Percentiles rank a stretch among this genome's conserved stretches.
Evolutionary conservation across 2,329 filamentous ascomycete species (phyloP).

Genomic region (Xylaria sp.): DNA sequence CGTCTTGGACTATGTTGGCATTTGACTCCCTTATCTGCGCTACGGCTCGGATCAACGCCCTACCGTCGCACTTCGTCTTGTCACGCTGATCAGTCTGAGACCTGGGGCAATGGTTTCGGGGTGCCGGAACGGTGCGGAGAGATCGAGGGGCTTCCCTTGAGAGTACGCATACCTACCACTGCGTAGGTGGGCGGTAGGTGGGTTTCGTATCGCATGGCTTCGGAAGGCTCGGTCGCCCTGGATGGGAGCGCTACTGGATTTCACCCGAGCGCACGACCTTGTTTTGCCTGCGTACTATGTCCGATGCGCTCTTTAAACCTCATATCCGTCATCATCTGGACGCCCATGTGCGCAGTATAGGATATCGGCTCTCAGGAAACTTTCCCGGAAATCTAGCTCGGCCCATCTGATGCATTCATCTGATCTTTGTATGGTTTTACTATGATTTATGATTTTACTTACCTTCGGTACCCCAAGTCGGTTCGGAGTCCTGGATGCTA

Average conservation of each 20-base stretch:
- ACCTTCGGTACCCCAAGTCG: neutral
- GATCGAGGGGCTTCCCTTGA: constrained; percentile 6
- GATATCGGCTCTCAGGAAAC: neutral
- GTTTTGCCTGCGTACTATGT: neutral
- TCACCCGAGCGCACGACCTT: neutral
- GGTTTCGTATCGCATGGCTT: constrained; percentile 6
- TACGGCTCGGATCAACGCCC: neutral
- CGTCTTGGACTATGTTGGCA: too few species aligned
- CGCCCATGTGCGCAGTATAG: neutral
- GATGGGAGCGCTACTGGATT: constrained; percentile 6
- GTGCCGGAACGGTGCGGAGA: constrained; percentile 33
- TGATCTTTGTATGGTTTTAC: neutral
- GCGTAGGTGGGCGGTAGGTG: too few species aligned
- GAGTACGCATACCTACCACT: too few species aligned
- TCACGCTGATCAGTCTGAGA: constrained; percentile 23
- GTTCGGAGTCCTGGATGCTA: constrained; percentile 9
- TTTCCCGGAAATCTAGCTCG: neutral
- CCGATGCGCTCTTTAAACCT: neutral
- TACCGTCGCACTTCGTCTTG: neutral
- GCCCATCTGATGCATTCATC: neutral
- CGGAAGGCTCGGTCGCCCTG: constrained; percentile 28
- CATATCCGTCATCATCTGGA: neutral
- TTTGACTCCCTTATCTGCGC: neutral
- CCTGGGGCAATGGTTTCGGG: constrained; percentile 23
- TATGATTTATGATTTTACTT: neutral